phyloP scores from a whole-genome alignment of 1,284 basidiomycete genomes.

The Papiliotrema flavescens region DNA sequence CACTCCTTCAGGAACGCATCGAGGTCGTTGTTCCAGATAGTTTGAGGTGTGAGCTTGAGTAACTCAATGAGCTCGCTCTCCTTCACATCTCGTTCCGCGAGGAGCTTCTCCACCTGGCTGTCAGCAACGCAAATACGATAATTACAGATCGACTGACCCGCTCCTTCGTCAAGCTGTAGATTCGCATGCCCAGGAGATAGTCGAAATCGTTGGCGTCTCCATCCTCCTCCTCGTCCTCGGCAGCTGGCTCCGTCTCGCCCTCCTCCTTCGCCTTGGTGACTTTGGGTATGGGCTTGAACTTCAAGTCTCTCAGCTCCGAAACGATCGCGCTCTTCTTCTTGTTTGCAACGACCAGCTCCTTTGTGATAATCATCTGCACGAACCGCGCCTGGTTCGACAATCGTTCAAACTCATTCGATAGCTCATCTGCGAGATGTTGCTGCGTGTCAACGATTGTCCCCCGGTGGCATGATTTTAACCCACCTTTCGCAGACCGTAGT shows the following conservation, averaged over 20 bases:
- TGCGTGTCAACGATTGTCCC: conserved; percentile 38
- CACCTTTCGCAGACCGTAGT: conserved; percentile 93
- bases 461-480: conserved; percentile 7
- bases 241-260: conserved; percentile 65
- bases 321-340: conserved; percentile 88
- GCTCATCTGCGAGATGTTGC: conserved; percentile 81
- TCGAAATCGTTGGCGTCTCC: conserved; percentile 68
- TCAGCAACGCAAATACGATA: conserved; percentile 4
- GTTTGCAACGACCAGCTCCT: conserved; percentile 83
- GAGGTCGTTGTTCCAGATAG: conserved; percentile 89
- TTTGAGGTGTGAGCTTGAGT: conserved; percentile 72
- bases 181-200: conserved; percentile 91
- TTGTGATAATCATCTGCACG: conserved; percentile 91
- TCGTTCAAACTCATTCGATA: conserved; percentile 78
- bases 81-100: conserved; percentile 75
- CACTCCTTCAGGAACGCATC: conserved; percentile 79
- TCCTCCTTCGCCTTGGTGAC: conserved; percentile 61
- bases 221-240: conserved; percentile 56
- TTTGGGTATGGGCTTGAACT: conserved; percentile 84
- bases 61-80: conserved; percentile 76
- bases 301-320: conserved; percentile 71
- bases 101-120: conserved; percentile 76
- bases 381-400: conserved; percentile 95
- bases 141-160: conserved; percentile 58
- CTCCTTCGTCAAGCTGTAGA: conserved; percentile 91